Evolutionary conservation across 2,329 filamentous ascomycete species (phyloP).

Genomic region (Alternaria sp.): DNA sequence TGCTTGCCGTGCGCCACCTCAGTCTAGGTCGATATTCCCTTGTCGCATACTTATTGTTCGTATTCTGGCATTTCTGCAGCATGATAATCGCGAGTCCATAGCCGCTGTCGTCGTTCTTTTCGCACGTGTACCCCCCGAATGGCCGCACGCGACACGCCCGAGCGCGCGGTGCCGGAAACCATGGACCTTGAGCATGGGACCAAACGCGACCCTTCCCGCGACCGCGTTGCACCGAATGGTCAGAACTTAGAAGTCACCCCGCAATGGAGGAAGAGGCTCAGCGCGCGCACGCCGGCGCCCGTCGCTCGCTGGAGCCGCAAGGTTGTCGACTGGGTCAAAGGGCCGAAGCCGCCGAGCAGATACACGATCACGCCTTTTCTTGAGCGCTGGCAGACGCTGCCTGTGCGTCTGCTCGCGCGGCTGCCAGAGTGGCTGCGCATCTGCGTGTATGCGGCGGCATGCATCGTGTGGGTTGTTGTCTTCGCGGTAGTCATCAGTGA

Average conservation of each 20-base stretch:
- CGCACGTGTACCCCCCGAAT: neutral
- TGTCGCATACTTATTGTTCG: neutral
- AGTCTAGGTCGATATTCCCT: neutral
- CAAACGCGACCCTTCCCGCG: neutral
- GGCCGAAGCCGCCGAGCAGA: conserved; percentile 52
- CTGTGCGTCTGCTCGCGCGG: conserved; percentile 65
- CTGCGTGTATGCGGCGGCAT: conserved; percentile 63
- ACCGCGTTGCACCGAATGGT: conserved; percentile 1
- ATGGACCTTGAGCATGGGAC: conserved; percentile 17
- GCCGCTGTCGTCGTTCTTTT: neutral
- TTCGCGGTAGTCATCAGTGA: conserved; percentile 72
- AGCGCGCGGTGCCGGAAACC: conserved; percentile 4
- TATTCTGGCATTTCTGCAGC: neutral
- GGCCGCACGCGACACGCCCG: conserved; percentile 6
- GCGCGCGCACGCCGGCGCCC: conserved; percentile 21
- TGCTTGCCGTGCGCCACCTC: conserved; percentile 4
- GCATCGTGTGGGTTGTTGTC: conserved; percentile 69
- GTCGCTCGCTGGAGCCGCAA: conserved; percentile 22
- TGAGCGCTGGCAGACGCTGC: conserved; percentile 70
- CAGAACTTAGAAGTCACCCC: neutral
- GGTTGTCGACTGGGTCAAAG: conserved; percentile 53
- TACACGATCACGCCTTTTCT: conserved; percentile 61
- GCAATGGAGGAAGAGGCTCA: conserved; percentile 18
- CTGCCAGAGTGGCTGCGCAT: conserved; percentile 64
- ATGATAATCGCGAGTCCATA: conserved; percentile 2